phyloP scores from a whole-genome alignment of 2,329 filamentous ascomycete species.

The Bimuria novae-zelandiae region DNA sequence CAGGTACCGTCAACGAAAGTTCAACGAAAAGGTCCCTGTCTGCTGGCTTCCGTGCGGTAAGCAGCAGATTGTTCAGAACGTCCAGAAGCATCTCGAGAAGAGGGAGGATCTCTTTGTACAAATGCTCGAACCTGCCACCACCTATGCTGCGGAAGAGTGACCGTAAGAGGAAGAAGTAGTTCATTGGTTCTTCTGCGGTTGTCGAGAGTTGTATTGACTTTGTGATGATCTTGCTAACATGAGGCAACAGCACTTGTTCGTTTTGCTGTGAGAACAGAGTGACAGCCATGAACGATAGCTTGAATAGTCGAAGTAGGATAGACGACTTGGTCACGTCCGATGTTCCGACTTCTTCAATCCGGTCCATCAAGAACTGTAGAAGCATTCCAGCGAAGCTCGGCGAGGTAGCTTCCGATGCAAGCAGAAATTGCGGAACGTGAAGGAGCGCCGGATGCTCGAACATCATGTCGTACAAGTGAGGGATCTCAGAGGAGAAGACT shows the following conservation, averaged over 20 bases:
- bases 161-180: constrained; percentile 92
- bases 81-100: constrained; percentile 96
- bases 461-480: constrained; percentile 95
- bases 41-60: constrained; percentile 85
- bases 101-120: constrained; percentile 97
- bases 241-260: constrained; percentile 90
- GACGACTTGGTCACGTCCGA: constrained; percentile 90
- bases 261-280: constrained; percentile 94
- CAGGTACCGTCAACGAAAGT: constrained; percentile 92
- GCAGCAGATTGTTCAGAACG: constrained; percentile 90
- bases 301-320: constrained; percentile 91
- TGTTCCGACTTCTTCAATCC: constrained; percentile 92
- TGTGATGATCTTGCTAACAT: constrained; percentile 96
- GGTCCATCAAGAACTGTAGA: constrained; percentile 94
- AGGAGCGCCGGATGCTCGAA: constrained; percentile 93
- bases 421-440: constrained; percentile 96
- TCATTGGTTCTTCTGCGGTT: constrained; percentile 95
- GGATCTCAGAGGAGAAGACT: constrained; percentile 97
- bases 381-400: constrained; percentile 98
- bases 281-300: constrained; percentile 98
- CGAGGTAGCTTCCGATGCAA: constrained; percentile 97
- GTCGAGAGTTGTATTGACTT: constrained; percentile 96
- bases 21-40: constrained; percentile 97
- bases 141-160: constrained; percentile 96
- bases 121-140: constrained; percentile 92